Percentiles rank a stretch among this genome's conserved stretches.
These are phyloP conservation scores for Yamadazyma endophytica DNA, from an alignment of 805 yeast species.

Conservation along the genomic window DNA sequence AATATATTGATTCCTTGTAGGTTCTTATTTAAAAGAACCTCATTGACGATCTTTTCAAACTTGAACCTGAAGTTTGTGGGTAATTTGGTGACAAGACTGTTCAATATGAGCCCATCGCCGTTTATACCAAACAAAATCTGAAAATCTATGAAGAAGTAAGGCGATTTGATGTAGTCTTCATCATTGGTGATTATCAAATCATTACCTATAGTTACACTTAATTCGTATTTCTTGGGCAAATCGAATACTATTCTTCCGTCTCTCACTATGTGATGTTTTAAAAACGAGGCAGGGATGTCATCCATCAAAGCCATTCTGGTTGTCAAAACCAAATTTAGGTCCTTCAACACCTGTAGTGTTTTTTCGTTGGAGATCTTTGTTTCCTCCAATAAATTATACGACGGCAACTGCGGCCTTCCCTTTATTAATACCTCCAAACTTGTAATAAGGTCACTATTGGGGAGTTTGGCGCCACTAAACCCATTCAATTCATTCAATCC, in stretches of 20 bases:
- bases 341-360: conserved; percentile 57
- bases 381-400: conserved; percentile 52
- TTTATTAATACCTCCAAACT: conserved; percentile 78
- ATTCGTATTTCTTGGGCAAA: conserved; percentile 60
- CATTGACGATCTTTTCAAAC: conserved; percentile 56
- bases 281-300: conserved; percentile 61
- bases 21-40: conserved; percentile 42
- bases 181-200: conserved; percentile 44
- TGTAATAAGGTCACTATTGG: conserved; percentile 86
- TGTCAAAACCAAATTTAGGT: conserved; percentile 69
- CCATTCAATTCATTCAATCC: conserved; percentile 66
- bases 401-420: conserved; percentile 73
- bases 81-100: conserved; percentile 24
- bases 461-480: conserved; percentile 84
- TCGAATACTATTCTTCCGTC: conserved; percentile 75
- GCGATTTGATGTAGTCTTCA: conserved; percentile 45
- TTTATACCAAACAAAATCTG: conserved; percentile 53
- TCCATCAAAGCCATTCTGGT: conserved; percentile 67
- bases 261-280: conserved; percentile 52
- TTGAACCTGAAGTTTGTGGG: conserved; percentile 31
- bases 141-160: conserved; percentile 77
- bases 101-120: conserved; percentile 29
- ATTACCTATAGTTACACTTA: conserved; percentile 66
- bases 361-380: conserved; percentile 49
- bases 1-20: conserved; percentile 53